Conservation (phyloP, 2,329 filamentous ascomycete genomes). For the Escovopsis sp. region DNA sequence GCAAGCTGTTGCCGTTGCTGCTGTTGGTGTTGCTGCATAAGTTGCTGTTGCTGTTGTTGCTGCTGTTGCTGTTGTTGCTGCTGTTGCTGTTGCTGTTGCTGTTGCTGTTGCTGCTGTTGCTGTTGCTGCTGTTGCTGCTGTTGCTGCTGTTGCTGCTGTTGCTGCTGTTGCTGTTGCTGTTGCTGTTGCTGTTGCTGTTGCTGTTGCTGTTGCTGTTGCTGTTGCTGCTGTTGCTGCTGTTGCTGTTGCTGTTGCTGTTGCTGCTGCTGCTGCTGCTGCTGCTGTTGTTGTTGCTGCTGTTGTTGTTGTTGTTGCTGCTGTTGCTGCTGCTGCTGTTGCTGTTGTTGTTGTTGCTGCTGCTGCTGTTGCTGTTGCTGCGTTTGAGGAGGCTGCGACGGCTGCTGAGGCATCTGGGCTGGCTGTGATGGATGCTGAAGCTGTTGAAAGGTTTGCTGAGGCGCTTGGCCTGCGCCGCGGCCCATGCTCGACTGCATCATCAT, state of each 20-base stretch:
- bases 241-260: constrained; percentile 18
- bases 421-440: constrained; percentile 45
- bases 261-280: constrained; percentile 8
- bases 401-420: constrained; percentile 31
- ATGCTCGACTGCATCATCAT: constrained; percentile 40
- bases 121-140: constrained; percentile 17
- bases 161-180: constrained; percentile 14
- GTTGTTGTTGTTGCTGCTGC: background rate
- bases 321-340: constrained; percentile 6
- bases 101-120: constrained; percentile 5
- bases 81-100: constrained; percentile 7
- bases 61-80: constrained; percentile 21
- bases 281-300: constrained; percentile 9
- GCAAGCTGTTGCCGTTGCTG: constrained; percentile 17
- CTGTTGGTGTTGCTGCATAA: constrained; percentile 10
- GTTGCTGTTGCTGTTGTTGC: constrained; percentile 16
- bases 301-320: constrained; percentile 18
- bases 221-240: constrained; percentile 9
- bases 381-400: constrained; percentile 6
- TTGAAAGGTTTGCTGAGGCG: constrained; percentile 38
- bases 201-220: constrained; percentile 5
- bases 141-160: constrained; percentile 14
- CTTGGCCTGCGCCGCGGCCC: constrained; percentile 34
- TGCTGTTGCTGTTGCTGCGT: constrained; percentile 14
- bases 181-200: constrained; percentile 9